Percentiles rank a stretch among this genome's conserved stretches.
Conservation (phyloP, 768 basidiomycete species). For the Macrolepiota albuminosa region DNA sequence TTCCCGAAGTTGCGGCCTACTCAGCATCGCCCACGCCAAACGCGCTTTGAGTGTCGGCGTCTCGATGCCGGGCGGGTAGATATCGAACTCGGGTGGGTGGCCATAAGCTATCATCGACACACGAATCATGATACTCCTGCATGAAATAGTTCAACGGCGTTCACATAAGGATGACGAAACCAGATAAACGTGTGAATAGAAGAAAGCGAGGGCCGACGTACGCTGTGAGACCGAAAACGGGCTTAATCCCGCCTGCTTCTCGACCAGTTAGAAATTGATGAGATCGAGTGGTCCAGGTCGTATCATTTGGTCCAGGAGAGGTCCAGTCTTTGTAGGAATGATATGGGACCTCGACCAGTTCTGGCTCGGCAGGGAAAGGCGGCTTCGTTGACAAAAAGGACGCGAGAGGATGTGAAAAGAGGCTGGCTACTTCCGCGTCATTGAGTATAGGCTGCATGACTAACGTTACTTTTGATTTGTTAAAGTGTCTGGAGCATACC, state of each 20-base stretch:
- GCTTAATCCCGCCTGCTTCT: conserved; percentile 80
- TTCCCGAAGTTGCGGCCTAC: conserved; percentile 29
- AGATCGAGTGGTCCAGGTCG: conserved; percentile 42
- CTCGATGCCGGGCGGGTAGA: conserved; percentile 24
- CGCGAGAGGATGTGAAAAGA: conserved; percentile 82
- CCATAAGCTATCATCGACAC: conserved; percentile 41
- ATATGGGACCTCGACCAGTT: conserved; percentile 54
- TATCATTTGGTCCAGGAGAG: conserved; percentile 35
- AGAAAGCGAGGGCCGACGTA: conserved; percentile 33
- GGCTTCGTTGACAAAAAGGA: conserved; percentile 64
- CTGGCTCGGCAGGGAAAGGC: conserved; percentile 51
- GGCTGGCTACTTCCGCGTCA: conserved; percentile 65
- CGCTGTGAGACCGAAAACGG: conserved; percentile 88
- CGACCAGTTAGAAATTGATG: conserved; percentile 85
- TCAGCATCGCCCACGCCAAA: conserved; percentile 41
- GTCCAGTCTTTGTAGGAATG: conserved; percentile 57
- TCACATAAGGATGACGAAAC: background rate
- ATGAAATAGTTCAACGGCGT: background rate
- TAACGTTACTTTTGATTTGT: background rate
- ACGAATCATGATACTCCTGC: conserved; percentile 41
- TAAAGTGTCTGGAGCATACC: conserved; percentile 31
- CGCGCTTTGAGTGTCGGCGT: conserved; percentile 30
- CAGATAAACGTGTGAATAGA: background rate
- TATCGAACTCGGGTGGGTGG: conserved; percentile 40
- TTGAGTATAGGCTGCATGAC: conserved; percentile 69